A percentile compares a stretch with the other conserved stretches of the same genome.
Evolutionary conservation across 352 stramenopile genomes (phyloP).

Genomic region (Phytophthora chlamydospora): DNA sequence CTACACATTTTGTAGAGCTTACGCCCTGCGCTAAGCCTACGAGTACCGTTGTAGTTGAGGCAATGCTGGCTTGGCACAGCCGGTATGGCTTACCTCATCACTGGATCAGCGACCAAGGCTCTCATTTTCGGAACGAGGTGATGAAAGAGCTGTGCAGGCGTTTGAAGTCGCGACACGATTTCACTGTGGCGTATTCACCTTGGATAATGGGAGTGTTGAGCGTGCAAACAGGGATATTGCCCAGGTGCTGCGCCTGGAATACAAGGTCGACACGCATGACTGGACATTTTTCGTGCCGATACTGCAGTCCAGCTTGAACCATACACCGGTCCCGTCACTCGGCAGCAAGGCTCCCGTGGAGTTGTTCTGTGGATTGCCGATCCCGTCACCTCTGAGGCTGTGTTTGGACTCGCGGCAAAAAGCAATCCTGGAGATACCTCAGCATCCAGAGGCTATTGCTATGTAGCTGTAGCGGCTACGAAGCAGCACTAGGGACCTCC

Average conservation of each 20-base stretch:
- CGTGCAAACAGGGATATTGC: conserved; percentile 36
- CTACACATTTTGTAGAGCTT: not conserved
- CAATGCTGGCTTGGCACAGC: not conserved
- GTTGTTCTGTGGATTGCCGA: not conserved
- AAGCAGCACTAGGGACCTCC: conserved; percentile 9
- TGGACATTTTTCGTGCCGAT: not conserved
- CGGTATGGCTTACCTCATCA: not conserved
- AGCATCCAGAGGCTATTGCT: conserved; percentile 5
- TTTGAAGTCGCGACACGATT: not conserved
- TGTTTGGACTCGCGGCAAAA: not conserved
- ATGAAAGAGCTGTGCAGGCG: not conserved
- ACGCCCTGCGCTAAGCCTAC: not conserved
- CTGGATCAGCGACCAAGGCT: not conserved
- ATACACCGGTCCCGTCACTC: not conserved
- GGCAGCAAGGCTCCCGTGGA: not conserved
- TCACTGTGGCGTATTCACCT: not conserved
- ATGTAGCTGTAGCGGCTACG: not conserved
- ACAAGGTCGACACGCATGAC: conserved; percentile 4
- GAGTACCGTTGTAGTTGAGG: not conserved
- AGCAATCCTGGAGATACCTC: conserved; percentile 4
- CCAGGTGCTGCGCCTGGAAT: conserved; percentile 32
- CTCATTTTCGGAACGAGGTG: not conserved
- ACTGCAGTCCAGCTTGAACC: not conserved
- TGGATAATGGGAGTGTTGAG: conserved; percentile 39
- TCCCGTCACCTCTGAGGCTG: not conserved